phyloP scores from a whole-genome alignment of 2,329 filamentous ascomycete genomes.

The Tolypocladium nubicola region DNA sequence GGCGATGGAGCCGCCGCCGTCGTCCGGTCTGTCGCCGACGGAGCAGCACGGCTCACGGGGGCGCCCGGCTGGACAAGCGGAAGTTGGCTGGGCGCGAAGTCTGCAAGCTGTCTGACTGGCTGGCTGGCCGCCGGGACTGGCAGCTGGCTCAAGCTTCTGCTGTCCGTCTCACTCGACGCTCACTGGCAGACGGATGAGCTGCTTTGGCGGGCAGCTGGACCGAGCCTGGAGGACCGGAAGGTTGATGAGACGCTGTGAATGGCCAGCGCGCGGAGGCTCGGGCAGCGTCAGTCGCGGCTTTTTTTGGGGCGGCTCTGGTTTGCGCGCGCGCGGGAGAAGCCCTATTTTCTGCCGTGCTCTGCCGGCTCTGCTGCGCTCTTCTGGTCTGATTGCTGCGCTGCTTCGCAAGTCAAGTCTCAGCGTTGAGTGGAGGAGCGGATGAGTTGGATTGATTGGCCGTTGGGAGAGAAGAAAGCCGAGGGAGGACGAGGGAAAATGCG shows the following conservation, averaged over 20 bases:
- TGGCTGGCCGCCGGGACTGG: slow-evolving; percentile 1
- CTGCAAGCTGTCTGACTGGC: background rate
- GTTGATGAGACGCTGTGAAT: slow-evolving; percentile 10
- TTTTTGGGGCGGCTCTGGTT: slow-evolving; percentile 11
- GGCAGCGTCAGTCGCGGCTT: background rate
- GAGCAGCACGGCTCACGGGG: background rate
- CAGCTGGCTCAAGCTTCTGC: slow-evolving; percentile 3
- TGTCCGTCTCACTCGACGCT: slow-evolving; percentile 3
- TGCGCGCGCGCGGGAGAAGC: slow-evolving; percentile 9
- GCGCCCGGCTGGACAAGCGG: background rate
- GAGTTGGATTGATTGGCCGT: slow-evolving; percentile 38
- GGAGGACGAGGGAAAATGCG: slow-evolving; percentile 31
- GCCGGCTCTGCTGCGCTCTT: slow-evolving; percentile 6
- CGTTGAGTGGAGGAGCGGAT: slow-evolving; percentile 26
- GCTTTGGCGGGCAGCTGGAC: slow-evolving; percentile 6
- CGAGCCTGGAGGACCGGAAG: slow-evolving; percentile 8
- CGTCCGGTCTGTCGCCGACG: background rate
- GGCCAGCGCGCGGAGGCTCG: slow-evolving; percentile 7
- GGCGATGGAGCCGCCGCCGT: background rate
- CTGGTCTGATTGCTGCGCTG: slow-evolving; percentile 5
- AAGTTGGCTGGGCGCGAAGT: background rate
- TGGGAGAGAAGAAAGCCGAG: slow-evolving; percentile 21
- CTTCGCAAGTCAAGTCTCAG: slow-evolving; percentile 8
- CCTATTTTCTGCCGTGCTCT: slow-evolving; percentile 5
- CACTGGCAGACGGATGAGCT: slow-evolving; percentile 3